phyloP scores from a whole-genome alignment of 306 rosid genomes.

The Quercus cerris region DNA sequence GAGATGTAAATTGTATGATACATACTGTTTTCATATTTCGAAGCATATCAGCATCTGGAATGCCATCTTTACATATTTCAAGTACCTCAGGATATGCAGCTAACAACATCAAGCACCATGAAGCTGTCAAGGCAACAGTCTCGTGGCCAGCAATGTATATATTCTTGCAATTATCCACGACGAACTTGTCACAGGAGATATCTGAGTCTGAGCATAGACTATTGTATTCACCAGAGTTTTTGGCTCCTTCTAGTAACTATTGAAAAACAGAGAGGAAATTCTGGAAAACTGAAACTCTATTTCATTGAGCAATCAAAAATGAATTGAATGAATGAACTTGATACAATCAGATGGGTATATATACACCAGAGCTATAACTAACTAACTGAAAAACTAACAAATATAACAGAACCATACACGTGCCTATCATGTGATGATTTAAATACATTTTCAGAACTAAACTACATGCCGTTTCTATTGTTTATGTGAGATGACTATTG shows the following conservation, averaged over 20 bases:
- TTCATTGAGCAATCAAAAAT: too few relatives aligned
- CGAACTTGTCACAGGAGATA: conserved; percentile 25
- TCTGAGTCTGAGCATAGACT: conserved; percentile 1
- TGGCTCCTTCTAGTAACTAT: conserved; percentile 54
- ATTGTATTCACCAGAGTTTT: conserved; percentile 17
- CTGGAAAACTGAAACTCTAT: too few relatives aligned
- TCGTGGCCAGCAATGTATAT: conserved; percentile 47
- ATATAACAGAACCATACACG: too few relatives aligned
- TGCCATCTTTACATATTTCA: conserved; percentile 26
- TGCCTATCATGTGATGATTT: too few relatives aligned
- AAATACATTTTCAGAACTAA: too few relatives aligned
- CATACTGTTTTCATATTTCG: conserved; percentile 35
- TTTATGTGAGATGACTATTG: too few relatives aligned
- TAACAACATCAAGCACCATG: conserved; percentile 41
- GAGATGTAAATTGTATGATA: background rate
- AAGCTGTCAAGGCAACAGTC: conserved; percentile 34
- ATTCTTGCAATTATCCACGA: conserved; percentile 48
- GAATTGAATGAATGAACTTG: too few relatives aligned
- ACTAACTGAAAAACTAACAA: too few relatives aligned
- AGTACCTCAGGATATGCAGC: conserved; percentile 34
- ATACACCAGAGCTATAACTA: too few relatives aligned
- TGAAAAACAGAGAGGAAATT: too few relatives aligned
- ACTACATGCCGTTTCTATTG: too few relatives aligned
- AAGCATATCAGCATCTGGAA: conserved; percentile 27
- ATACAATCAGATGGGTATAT: too few relatives aligned